Evolutionary conservation across 2,329 filamentous ascomycete genomes (phyloP), one percentile per base, ranked within the genome.

Genomic region (Dactylellina sp.): DNA sequence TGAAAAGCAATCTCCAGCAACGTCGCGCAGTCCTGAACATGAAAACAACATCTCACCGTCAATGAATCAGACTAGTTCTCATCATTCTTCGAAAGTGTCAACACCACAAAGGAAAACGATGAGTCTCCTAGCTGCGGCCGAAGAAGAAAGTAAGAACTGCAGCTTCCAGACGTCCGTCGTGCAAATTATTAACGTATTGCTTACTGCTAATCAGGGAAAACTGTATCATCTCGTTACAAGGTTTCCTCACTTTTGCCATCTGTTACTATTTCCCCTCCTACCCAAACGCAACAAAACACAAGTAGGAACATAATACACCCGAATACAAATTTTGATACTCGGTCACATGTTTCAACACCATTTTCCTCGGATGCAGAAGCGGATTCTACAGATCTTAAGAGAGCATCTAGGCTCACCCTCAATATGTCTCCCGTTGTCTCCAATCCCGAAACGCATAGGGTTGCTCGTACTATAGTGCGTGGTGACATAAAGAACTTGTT

Each of bases 331-430:
- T 97, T 93, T 80, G 93, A 97, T 82, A 1, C 80, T 84, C 79
- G 82, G 85, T 81, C 89, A 83, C 83, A 83, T 28, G 77, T 84
- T 44, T 84, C 84, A 2, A 88, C 87, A 0, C 87, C 88, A 0
- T 85, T 93, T 66, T 90, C 92, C 75, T 96, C 92, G 1, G 95
- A 98, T 71, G 89, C 93, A 32, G 93, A 97, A 80, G 90, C 89
- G 22, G 91, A 96, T 66, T 84, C 93, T 53, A 89, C 88, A 25
- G 93, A 97, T 77, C 91, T 98, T 77, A 91, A 91, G 81, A 88
- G 90, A 35, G 95, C 95, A 0, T 95, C 98, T 81, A 91, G 90
- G 76, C 86, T 99, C 53, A 86, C 89, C 0, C 86, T 98, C 75
- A 89, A 89, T 55, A 89, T 93, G 82, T 97, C 93, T 0, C 87